These are phyloP conservation scores for Teratosphaeria gauchensis DNA, from an alignment of 2,329 filamentous ascomycete genomes.

Conservation along the genomic window DNA sequence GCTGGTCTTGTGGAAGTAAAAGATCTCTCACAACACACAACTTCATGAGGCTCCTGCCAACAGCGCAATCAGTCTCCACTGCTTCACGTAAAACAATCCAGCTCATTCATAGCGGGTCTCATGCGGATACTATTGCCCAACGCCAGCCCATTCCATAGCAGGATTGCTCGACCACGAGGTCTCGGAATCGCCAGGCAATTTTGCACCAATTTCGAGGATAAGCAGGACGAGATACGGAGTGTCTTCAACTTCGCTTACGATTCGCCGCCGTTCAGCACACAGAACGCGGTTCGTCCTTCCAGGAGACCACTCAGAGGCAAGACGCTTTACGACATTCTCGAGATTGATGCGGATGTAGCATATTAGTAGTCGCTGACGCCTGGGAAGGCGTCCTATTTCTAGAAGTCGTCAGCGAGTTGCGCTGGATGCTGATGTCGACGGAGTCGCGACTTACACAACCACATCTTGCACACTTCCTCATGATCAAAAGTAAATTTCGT, in stretches of 20 bases:
- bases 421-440: no score
- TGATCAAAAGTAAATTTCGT: not conserved
- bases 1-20: no score
- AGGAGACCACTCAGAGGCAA: not conserved
- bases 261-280: not conserved
- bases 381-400: not conserved
- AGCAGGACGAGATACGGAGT: not conserved
- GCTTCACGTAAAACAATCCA: no score
- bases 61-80: no score
- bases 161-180: not conserved
- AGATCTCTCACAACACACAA: no score
- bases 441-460: not conserved
- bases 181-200: not conserved
- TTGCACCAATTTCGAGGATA: not conserved
- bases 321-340: not conserved
- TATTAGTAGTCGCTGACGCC: not conserved
- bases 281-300: not conserved
- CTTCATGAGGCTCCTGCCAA: no score
- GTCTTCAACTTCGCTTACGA: not conserved
- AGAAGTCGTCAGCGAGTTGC: not conserved
- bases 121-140: not conserved
- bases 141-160: not conserved
- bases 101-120: no score
- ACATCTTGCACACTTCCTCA: not conserved
- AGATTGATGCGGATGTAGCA: not conserved